Conservation (phyloP, 495 filamentous ascomycete genomes). For the Trichoderma erinaceum region DNA sequence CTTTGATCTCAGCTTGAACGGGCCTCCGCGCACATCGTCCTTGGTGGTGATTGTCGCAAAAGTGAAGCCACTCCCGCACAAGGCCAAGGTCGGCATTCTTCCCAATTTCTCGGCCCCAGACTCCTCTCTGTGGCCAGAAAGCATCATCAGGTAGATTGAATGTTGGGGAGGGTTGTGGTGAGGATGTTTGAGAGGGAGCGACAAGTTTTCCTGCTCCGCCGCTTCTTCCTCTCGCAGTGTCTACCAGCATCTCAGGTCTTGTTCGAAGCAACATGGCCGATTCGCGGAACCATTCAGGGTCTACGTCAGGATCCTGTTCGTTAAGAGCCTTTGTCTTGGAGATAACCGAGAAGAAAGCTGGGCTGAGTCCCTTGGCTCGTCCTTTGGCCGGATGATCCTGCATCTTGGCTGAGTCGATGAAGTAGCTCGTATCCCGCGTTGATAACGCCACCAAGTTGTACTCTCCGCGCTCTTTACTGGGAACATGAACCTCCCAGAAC, state of each 20-base stretch:
- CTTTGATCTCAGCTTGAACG: not conserved
- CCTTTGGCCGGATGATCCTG: constrained; percentile 7
- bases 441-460: constrained; percentile 2
- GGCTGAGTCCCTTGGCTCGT: constrained; percentile 4
- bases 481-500: constrained; percentile 3
- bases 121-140: not conserved
- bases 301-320: not conserved
- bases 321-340: not conserved
- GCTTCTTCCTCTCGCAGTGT: not conserved
- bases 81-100: not conserved
- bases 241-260: not conserved
- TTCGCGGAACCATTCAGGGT: constrained; percentile 6
- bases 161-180: not conserved
- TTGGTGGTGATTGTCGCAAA: constrained; percentile 4
- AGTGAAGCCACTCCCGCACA: constrained; percentile 8
- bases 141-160: not conserved
- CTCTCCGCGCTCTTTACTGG: not conserved
- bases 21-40: constrained; percentile 2
- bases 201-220: not conserved
- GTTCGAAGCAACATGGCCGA: constrained; percentile 7
- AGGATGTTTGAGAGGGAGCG: not conserved
- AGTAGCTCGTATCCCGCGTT: constrained; percentile 5
- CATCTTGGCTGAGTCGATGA: constrained; percentile 10
- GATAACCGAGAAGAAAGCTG: constrained; percentile 6
- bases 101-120: not conserved